Base-by-base conservation (phyloP, 148 eudicot genomes). In the Chenopodium berlandieri region DNA sequence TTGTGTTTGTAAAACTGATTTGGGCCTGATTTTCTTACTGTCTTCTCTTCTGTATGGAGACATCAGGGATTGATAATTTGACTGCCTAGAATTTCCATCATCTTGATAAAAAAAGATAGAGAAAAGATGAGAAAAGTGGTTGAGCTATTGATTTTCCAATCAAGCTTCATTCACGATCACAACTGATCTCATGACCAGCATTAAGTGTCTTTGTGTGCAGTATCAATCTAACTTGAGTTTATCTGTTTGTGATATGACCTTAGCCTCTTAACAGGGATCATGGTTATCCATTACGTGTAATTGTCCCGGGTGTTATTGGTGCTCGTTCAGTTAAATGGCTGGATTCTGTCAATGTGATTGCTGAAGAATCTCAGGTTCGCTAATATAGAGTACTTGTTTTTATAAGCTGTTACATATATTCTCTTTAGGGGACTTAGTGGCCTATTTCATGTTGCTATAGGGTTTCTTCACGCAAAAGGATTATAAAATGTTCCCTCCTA, bases 301-400 rank as follows among this genome's bases (percentile, higher is more conserved):
- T 95, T 65, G 99, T 95, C 83, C 99, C 99, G 0, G 99, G 99
- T 84, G 91, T 95, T 79, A 95, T 95, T 75, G 99, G 99, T 86
- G 99, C 99, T 44, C 99, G 97, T 82, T 95, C 99, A 81, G 98
- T 95, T 30, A 95, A 93, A 86, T 95, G 99, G 99, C 86, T 95
- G 50, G 95, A 95, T 83, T 93, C 91, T 50, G 89, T 95, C 81
- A 91, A 85, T 85, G 91, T 95, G 80, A 89, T 89, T 81, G 91
- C 90, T 50, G 94, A 93, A 82, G 97, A 92, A 86, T 92, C 92
- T 86, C 97, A 95, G 97, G 99, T 95, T 70, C 40, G 85, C 31
- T 20, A 50, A 76, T 44, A 40, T 40, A 40, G 44, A 40, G 44
- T 40, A 54, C 75, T 65, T 64, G 82, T 66, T 50, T 50, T 4